These are phyloP conservation scores for Microdochium bolleyi DNA, from an alignment of 2,329 filamentous ascomycete genomes.

Conservation along the genomic window DNA sequence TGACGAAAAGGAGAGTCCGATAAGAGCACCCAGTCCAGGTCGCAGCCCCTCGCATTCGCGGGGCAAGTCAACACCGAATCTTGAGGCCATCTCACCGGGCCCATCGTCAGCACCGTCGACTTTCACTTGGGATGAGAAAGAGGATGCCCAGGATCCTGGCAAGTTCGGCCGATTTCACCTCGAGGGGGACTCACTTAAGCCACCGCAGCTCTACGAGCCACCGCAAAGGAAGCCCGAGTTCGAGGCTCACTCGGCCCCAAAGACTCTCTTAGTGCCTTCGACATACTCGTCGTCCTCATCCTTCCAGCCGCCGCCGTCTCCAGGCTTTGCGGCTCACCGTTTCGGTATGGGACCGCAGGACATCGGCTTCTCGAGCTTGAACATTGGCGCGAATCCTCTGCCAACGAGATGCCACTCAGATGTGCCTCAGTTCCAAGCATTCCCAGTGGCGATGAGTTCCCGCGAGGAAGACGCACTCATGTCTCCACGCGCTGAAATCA, in stretches of 20 bases:
- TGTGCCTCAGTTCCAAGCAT: constrained; percentile 19
- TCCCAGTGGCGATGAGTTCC: constrained; percentile 23
- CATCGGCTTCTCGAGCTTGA: constrained; percentile 34
- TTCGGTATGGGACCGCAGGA: constrained; percentile 27
- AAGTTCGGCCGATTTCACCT: constrained; percentile 32
- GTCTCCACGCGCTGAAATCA: constrained; percentile 65
- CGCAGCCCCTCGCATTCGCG: constrained; percentile 37
- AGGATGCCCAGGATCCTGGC: constrained; percentile 31
- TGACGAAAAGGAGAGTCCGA: constrained; percentile 37
- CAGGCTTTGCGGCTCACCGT: constrained; percentile 29
- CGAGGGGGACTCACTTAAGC: constrained; percentile 18
- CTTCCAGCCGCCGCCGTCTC: constrained; percentile 20
- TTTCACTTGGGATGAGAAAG: constrained; percentile 48
- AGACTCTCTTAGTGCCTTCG: not conserved
- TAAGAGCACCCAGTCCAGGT: constrained; percentile 30
- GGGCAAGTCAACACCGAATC: constrained; percentile 44
- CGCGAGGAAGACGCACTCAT: constrained; percentile 49
- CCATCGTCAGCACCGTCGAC: constrained; percentile 61
- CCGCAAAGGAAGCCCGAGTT: not conserved
- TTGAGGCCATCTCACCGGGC: constrained; percentile 47
- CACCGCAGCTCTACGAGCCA: constrained; percentile 26
- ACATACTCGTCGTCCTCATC: constrained; percentile 16
- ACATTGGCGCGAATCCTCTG: constrained; percentile 15
- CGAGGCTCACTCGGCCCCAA: not conserved
- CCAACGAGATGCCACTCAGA: constrained; percentile 10